Base-by-base conservation (phyloP, 306 rosid genomes). In the Quercus engelmannii region DNA sequence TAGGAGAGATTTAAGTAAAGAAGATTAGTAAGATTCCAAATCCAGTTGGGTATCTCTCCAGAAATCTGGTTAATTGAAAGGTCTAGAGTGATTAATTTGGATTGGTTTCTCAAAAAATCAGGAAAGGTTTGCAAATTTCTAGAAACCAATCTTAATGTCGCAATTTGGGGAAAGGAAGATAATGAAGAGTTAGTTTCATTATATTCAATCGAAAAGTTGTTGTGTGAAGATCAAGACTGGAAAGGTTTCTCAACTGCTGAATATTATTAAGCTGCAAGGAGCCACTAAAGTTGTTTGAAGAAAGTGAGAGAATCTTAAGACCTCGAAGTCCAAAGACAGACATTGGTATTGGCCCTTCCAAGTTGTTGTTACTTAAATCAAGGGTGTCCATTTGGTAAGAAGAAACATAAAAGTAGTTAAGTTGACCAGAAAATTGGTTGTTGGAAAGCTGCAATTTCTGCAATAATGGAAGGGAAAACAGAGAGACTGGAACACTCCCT, bases 41-140 rank as follows among this genome's bases (percentile, higher is more conserved):
- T 51, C 84, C 87, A 81, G 20, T 14, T 69, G 3, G 91, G 87
- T 78, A 85, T 20, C 49, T 55, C 30, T 5, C 82, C 85, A 0
- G 21, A 3, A 55, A 83, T 77, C 38, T 83, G 68, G 56, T 88
- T 88, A 9, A 38, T 3, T 57, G 91, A 85, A 75, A 88, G 84
- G 23, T 88, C 89, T 28, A 85, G 77, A 10, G 0, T 0, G 5
- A 0, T 0, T 13, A 85, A 49, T 1, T 0, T 1, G 21, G 83
- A 46, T 25, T 72, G 84, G 10, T 43, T 65, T 35, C 49, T 86
- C 49, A 83, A 61, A 52, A 75, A 83, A 30, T 30, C 31, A 30
- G 31, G 31, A 30, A 30, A 30, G 4, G 31, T 30, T 3, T 30
- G 4, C 31, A 30, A 30, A 3, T 30, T 30, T 3, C 4, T 3